A percentile compares a stretch with the other conserved stretches of the same genome.
Evolutionary conservation across 2,329 filamentous ascomycete species (phyloP).

Genomic region (Cordyceps tenuipes): DNA sequence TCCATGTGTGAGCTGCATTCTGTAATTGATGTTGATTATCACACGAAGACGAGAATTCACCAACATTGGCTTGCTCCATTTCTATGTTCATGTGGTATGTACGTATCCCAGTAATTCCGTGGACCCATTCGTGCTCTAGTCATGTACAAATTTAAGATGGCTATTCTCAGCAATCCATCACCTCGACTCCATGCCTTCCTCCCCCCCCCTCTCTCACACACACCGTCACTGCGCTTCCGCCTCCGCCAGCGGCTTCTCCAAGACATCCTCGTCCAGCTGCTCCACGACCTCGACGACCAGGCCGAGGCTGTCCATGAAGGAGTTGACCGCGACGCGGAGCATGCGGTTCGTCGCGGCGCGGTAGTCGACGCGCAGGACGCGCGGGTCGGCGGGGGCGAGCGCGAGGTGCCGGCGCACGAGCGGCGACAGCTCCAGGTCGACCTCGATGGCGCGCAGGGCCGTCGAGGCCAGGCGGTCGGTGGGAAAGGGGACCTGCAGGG

Average conservation of each 20-base stretch:
- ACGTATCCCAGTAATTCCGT: background rate
- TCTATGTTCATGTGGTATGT: background rate
- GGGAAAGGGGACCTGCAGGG: slow-evolving; percentile 71
- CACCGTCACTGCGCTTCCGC: background rate
- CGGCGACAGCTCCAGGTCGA: slow-evolving; percentile 83
- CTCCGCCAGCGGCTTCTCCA: slow-evolving; percentile 26
- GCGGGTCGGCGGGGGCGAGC: slow-evolving; percentile 32
- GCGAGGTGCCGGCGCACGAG: slow-evolving; percentile 67
- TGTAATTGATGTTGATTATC: background rate
- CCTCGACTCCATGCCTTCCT: background rate
- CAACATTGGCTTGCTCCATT: background rate
- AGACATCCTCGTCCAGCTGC: slow-evolving; percentile 76
- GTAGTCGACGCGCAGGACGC: slow-evolving; percentile 66
- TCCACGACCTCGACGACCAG: slow-evolving; percentile 85
- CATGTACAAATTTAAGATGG: background rate
- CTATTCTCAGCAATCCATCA: background rate
- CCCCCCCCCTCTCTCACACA: no score
- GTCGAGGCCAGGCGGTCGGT: slow-evolving; percentile 67
- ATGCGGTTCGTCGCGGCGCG: slow-evolving; percentile 89
- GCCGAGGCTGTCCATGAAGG: slow-evolving; percentile 84
- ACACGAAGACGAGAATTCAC: background rate
- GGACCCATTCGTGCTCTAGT: background rate
- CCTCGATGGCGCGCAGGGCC: slow-evolving; percentile 66
- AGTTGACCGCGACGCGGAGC: slow-evolving; percentile 91
- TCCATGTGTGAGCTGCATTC: no score